Evolutionary conservation across 331 rosid species (phyloP).

Genomic region (Spiraea crenata): DNA sequence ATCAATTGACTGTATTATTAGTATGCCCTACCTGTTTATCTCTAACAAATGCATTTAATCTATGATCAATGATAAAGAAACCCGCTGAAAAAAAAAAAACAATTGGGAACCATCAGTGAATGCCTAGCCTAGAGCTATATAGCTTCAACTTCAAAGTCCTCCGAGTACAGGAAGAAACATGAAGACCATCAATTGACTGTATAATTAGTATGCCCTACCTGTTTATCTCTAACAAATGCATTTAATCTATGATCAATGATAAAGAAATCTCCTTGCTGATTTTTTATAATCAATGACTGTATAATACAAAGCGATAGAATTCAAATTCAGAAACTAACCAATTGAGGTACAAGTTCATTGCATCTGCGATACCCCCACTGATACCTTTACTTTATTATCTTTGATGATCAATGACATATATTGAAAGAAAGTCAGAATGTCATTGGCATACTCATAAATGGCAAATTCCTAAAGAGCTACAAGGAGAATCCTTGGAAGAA

Average conservation of each 20-base stretch:
- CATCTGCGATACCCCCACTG: too few relatives aligned
- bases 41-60: not conserved
- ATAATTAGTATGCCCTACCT: too few relatives aligned
- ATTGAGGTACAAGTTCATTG: too few relatives aligned
- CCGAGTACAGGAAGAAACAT: not conserved
- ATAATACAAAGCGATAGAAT: too few relatives aligned
- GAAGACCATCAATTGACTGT: not conserved
- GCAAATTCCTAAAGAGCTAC: too few relatives aligned
- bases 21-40: not conserved
- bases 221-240: not conserved
- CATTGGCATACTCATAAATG: too few relatives aligned
- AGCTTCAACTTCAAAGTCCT: not conserved
- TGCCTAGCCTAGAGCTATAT: not conserved
- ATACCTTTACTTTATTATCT: too few relatives aligned
- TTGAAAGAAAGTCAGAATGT: too few relatives aligned
- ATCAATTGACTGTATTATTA: not conserved
- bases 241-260: not conserved
- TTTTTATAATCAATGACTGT: not conserved
- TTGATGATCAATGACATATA: too few relatives aligned
- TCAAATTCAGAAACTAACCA: too few relatives aligned
- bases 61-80: not conserved
- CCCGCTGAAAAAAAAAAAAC: too few relatives aligned
- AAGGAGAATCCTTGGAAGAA: not conserved
- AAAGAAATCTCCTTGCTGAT: not conserved
- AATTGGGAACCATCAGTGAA: too few relatives aligned